Percentiles rank a stretch among this genome's conserved stretches.
phyloP scores from a whole-genome alignment of 2,329 filamentous ascomycete species.

The Phialocephala sp. region DNA sequence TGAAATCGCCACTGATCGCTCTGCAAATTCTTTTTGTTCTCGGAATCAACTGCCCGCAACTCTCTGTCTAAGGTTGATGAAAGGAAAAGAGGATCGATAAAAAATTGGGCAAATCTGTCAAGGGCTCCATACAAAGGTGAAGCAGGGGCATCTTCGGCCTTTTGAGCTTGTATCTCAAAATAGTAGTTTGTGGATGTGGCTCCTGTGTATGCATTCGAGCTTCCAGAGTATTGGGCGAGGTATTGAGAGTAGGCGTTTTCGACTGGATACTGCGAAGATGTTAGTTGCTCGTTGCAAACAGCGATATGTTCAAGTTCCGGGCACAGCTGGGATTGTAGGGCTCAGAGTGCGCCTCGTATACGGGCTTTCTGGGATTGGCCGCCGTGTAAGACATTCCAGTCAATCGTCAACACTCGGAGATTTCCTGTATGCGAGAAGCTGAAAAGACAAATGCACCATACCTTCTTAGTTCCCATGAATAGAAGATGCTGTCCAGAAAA shows the following conservation, averaged over 20 bases:
- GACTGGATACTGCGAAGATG: conserved; percentile 70
- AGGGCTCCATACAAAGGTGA: conserved; percentile 75
- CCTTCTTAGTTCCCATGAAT: conserved; percentile 98
- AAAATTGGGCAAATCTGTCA: conserved; percentile 78
- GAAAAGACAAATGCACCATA: conserved; percentile 40
- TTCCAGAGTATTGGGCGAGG: conserved; percentile 85
- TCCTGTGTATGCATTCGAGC: conserved; percentile 94
- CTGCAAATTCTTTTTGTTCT: conserved; percentile 82
- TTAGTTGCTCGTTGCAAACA: conserved; percentile 29
- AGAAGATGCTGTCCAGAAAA: conserved; percentile 60
- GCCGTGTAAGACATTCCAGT: conserved; percentile 3
- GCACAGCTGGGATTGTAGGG: neutral
- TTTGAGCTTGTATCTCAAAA: conserved; percentile 89
- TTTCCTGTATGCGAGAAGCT: neutral
- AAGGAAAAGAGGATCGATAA: conserved; percentile 73
- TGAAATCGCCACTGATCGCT: conserved; percentile 74
- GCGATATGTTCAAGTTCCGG: neutral
- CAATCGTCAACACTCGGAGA: neutral
- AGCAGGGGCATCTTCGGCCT: conserved; percentile 68
- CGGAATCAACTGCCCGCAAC: conserved; percentile 74
- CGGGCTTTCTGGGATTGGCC: neutral
- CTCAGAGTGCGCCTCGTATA: neutral
- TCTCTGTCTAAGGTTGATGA: conserved; percentile 74
- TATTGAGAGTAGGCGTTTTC: conserved; percentile 98
- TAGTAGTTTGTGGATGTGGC: conserved; percentile 96